These are phyloP conservation scores for Gynochthodes officinalis DNA, from an alignment of 257 asterid genomes.

Conservation along the genomic window DNA sequence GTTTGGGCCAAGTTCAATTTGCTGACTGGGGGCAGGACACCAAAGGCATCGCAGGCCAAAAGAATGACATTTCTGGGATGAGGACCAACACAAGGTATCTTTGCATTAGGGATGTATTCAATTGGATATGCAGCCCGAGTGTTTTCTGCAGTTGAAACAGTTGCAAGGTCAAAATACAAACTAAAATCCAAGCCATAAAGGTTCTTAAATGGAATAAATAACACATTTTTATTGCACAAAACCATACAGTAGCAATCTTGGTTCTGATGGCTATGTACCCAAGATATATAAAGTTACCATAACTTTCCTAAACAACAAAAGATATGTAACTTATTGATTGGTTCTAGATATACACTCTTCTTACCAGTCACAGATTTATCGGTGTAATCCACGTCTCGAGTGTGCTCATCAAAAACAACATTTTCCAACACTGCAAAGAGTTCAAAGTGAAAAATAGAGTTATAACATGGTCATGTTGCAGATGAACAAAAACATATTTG, in stretches of 20 bases:
- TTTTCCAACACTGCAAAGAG: constrained; percentile 66
- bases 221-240: no score
- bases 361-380: constrained; percentile 93
- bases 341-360: background rate
- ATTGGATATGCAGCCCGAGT: constrained; percentile 95
- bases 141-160: constrained; percentile 50
- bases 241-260: no score
- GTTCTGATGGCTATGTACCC: background rate
- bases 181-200: background rate
- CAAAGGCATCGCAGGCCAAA: constrained; percentile 91
- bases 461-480: background rate
- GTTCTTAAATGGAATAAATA: background rate
- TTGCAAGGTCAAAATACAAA: background rate
- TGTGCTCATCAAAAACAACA: constrained; percentile 87
- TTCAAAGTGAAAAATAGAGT: background rate
- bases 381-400: constrained; percentile 77
- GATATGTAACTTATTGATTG: no score
- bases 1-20: constrained; percentile 78
- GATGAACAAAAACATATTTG: background rate
- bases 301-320: no score
- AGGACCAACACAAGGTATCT: constrained; percentile 92
- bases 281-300: no score
- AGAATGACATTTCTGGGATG: constrained; percentile 90
- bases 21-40: constrained; percentile 97
- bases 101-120: constrained; percentile 85